phyloP scores from a whole-genome alignment of 129 eudicot species.

The Lactuca saligna region DNA sequence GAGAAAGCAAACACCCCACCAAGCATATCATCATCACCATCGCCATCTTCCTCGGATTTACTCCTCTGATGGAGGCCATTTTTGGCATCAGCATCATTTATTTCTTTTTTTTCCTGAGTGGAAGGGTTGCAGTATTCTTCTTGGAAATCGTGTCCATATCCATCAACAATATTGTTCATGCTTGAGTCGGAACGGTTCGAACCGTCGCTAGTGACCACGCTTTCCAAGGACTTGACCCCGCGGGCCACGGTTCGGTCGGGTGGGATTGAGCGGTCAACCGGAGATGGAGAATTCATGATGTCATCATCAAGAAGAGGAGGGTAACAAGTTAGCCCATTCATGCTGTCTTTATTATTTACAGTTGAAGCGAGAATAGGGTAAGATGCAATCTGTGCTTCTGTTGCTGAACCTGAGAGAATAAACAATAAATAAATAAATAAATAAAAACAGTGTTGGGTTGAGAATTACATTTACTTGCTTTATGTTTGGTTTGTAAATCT shows the following conservation, averaged over 20 bases:
- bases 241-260: slow-evolving; percentile 32
- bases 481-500: too few species aligned
- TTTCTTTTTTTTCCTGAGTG: slow-evolving; percentile 34
- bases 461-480: neutral
- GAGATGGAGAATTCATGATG: slow-evolving; percentile 44
- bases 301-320: slow-evolving; percentile 33
- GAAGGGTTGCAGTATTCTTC: slow-evolving; percentile 58
- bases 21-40: slow-evolving; percentile 68
- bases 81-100: slow-evolving; percentile 44
- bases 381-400: slow-evolving; percentile 16
- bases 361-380: slow-evolving; percentile 34
- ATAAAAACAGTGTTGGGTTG: neutral
- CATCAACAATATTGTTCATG: slow-evolving; percentile 57
- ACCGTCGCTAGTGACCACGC: slow-evolving; percentile 53
- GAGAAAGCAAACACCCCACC: slow-evolving; percentile 78
- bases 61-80: slow-evolving; percentile 36
- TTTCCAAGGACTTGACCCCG: slow-evolving; percentile 47
- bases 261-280: slow-evolving; percentile 28
- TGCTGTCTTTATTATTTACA: slow-evolving; percentile 32
- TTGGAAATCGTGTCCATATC: slow-evolving; percentile 48
- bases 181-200: slow-evolving; percentile 63
- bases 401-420: slow-evolving; percentile 34
- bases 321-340: slow-evolving; percentile 27
- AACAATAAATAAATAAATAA: too few species aligned
- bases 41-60: slow-evolving; percentile 65